These are phyloP conservation scores for Paraphaeosphaeria sporulosa DNA, from an alignment of 2,329 filamentous ascomycete genomes.

Conservation along the genomic window DNA sequence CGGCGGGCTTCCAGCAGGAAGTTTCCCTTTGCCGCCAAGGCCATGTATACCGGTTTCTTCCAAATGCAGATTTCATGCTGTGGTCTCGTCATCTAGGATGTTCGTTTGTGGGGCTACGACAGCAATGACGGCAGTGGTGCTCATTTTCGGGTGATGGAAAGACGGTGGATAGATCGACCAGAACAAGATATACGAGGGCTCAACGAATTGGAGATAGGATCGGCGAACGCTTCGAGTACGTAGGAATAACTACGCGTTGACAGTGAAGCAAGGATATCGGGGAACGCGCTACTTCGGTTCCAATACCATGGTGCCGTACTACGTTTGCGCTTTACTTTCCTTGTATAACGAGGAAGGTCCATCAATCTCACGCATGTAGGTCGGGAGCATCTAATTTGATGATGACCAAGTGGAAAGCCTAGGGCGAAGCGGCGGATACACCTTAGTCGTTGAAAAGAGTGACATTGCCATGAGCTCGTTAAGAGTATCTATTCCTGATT, in stretches of 20 bases:
- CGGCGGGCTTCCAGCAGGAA: slow-evolving; percentile 11
- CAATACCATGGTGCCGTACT: background rate
- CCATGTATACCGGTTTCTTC: slow-evolving; percentile 16
- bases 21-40: slow-evolving; percentile 18
- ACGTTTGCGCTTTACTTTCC: background rate
- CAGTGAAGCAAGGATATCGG: background rate
- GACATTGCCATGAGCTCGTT: background rate
- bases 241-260: background rate
- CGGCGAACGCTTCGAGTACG: background rate
- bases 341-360: background rate
- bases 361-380: no score
- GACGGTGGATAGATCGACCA: background rate
- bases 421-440: background rate
- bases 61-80: slow-evolving; percentile 21
- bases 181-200: no score
- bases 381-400: background rate
- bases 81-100: slow-evolving; percentile 22
- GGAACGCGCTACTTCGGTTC: background rate
- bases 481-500: background rate
- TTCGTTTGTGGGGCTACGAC: background rate
- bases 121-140: background rate
- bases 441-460: background rate
- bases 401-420: background rate
- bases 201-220: no score
- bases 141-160: background rate